Evolutionary conservation across 2,329 filamentous ascomycete species (phyloP).

Genomic region (Talaromyces sp.): DNA sequence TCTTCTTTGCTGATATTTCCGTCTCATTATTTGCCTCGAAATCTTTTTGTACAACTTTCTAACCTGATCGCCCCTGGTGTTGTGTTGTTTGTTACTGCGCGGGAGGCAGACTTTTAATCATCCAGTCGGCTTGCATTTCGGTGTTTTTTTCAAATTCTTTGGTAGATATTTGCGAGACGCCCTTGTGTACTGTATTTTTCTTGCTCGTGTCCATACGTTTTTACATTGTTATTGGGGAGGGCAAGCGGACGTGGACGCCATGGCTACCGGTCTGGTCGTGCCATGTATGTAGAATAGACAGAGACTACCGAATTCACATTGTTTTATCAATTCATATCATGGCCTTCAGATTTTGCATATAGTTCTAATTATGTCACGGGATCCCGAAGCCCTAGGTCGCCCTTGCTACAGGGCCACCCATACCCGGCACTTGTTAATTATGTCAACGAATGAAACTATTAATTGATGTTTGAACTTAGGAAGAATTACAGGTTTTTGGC

Average conservation of each 20-base stretch:
- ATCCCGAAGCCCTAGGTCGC: neutral
- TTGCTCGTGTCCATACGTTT: constrained; percentile 4
- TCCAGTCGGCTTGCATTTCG: constrained; percentile 3
- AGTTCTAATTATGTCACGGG: no score
- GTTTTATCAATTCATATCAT: neutral
- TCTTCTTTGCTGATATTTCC: constrained; percentile 2
- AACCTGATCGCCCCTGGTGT: constrained; percentile 11
- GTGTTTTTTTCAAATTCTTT: constrained; percentile 3
- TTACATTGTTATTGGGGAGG: neutral
- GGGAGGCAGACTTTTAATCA: neutral
- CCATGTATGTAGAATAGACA: neutral
- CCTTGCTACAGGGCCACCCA: no score
- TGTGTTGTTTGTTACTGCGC: constrained; percentile 3
- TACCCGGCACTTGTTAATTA: no score
- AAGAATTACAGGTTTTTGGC: no score
- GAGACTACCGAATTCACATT: neutral
- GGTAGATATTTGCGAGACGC: constrained; percentile 9
- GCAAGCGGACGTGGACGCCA: neutral
- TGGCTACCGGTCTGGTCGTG: neutral
- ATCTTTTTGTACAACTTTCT: constrained; percentile 5
- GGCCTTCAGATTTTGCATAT: no score
- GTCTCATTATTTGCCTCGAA: neutral
- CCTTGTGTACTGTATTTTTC: constrained; percentile 9
- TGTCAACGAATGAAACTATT: no score
- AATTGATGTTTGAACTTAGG: no score